Evolutionary conservation across 148 eudicot genomes (phyloP).

Genomic region (Polygonum maritimum): DNA sequence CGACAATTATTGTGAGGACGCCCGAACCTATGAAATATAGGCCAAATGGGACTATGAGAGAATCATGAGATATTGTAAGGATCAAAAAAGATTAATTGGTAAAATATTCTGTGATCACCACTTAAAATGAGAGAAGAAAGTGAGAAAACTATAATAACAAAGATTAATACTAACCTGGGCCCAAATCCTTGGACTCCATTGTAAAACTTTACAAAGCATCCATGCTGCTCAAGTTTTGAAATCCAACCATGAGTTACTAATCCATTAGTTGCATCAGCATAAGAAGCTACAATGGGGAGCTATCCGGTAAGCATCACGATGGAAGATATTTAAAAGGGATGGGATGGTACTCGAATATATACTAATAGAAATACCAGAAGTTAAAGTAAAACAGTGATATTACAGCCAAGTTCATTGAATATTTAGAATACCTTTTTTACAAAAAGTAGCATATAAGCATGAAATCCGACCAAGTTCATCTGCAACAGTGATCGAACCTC

Average conservation of each 20-base stretch:
- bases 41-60: not conserved
- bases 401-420: too few species aligned
- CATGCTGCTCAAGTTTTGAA: conserved; percentile 72
- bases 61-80: not conserved
- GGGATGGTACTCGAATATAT: not conserved
- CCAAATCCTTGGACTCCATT: conserved; percentile 95
- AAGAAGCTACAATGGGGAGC: conserved; percentile 64
- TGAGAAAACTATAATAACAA: not conserved
- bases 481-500: conserved; percentile 86
- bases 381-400: not conserved
- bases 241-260: conserved; percentile 95
- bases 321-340: not conserved
- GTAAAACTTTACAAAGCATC: conserved; percentile 84
- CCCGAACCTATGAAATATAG: not conserved
- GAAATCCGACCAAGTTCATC: conserved; percentile 27
- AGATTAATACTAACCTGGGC: conserved; percentile 42
- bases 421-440: not conserved
- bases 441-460: not conserved
- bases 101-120: not conserved
- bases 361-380: not conserved
- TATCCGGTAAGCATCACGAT: conserved; percentile 12
- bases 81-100: not conserved
- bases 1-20: not conserved
- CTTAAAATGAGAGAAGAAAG: not conserved
- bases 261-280: conserved; percentile 80